Base-by-base conservation (phyloP, 257 asterid species). In the Thymus mandschuricus region DNA sequence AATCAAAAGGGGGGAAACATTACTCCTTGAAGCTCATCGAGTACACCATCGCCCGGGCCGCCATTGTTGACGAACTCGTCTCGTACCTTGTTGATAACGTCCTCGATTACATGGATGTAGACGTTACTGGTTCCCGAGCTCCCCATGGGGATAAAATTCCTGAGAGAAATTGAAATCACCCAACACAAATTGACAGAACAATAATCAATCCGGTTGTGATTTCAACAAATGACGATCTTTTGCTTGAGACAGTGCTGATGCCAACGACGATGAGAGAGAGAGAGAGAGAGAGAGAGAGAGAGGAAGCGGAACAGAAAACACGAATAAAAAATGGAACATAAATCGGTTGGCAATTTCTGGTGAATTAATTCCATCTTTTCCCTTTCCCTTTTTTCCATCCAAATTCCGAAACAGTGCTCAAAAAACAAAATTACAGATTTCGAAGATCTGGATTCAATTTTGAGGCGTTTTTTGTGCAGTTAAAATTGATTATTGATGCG, bases 11-110 rank as follows among this genome's bases (percentile, higher is more conserved):
- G 55, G 59, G 41, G 73, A 55, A 49, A 2, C 33, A 71, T 82
- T 88, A 93, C 98, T 80, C 86, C 96, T 89, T 93, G 98, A 35
- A 93, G 97, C 86, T 93, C 96, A 61, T 54, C 82, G 73, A 93
- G 97, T 65, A 89, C 90, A 70, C 69, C 73, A 68, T 91, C 98
- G 15, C 97, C 97, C 2, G 98, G 96, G n/a, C 97, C 98, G 45
- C 91, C 90, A 64, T 86, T 85, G 68, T 76, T 74, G 84, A 75
- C 70, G 80, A 89, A 87, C 85, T 92, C 96, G 0, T 86, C 95
- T 71, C 96, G 96, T 71, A 87, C 89, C 84, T 93, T 93, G 86
- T 69, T 89, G 84, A 93, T 85, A 63, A 91, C 98, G 78, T 93
- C 98, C 69, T 91, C 98, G 73, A 93, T 93, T 70, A 93, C 97